Base-by-base conservation (phyloP, 2,329 filamentous ascomycete species). In the Thelonectria rubi region DNA sequence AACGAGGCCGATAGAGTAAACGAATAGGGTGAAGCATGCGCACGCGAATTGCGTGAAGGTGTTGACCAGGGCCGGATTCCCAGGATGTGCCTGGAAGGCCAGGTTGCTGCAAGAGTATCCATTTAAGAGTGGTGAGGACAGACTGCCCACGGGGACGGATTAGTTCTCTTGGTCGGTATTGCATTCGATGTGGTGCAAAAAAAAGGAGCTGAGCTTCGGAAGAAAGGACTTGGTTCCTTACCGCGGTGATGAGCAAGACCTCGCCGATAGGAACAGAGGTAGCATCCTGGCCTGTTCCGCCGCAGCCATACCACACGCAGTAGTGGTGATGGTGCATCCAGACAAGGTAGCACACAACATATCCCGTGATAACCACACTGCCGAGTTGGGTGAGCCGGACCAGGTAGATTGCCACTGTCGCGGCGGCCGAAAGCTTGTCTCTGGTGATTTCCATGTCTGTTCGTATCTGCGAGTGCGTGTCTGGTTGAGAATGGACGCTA, bases 1-100 rank as follows among this genome's bases (percentile, higher is more conserved):
- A 12, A 58, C 21, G 14, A 58, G 32, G 3, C 55, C 55, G n/a
- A 58, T 47, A 15, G 55, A 58, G 55, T 58, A 58, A 48, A 58
- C 55, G 17, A 58, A 53, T 26, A 58, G 30, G 9, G 48, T 24
- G 40, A 58, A 58, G 21, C 55, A 58, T 14, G 55, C 40, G 10
- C 18, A 47, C 11, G 55, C 55, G 42, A 58, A 58, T 6, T 58
- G 55, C 3, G 55, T 15, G 30, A 21, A 32, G 18, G 21, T 40
- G 21, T 32, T 18, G 39, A 58, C n/a, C 2, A 53, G 21, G 42
- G 17, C 26, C 6, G 55, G 40, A 12, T 53, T 53, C 4, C 55
- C 49, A 10, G 48, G 40, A 2, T 47, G 40, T 17, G 42, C 55
- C 30, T 47, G 18, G 12, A 47, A 53, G 5, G 48, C 55, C 7